Evolutionary conservation across 306 rosid species (phyloP).

Genomic region (Pterocarpus macrocarpus): DNA sequence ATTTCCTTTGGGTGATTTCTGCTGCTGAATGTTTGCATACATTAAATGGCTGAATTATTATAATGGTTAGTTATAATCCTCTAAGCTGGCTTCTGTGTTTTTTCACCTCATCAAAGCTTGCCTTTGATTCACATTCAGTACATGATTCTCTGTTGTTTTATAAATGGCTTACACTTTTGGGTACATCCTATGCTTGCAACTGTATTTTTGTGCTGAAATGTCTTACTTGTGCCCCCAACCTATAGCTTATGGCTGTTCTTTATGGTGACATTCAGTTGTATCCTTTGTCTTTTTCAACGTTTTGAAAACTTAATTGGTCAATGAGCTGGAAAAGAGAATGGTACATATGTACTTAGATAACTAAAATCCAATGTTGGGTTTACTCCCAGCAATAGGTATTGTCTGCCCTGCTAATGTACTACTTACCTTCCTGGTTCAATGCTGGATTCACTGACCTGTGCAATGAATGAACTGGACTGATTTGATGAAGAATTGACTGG

Average conservation of each 20-base stretch:
- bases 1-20: neutral
- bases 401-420: too few relatives aligned
- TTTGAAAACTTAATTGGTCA: neutral
- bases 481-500: too few relatives aligned
- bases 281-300: neutral
- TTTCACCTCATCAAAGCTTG: too few relatives aligned
- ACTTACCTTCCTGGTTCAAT: too few relatives aligned
- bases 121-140: too few relatives aligned
- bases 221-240: neutral
- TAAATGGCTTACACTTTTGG: neutral
- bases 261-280: neutral
- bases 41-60: conserved; percentile 18
- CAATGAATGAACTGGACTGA: too few relatives aligned
- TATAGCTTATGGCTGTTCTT: neutral
- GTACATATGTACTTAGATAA: too few relatives aligned
- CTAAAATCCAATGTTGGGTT: too few relatives aligned
- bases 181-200: neutral
- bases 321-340: neutral
- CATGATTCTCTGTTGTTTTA: too few relatives aligned
- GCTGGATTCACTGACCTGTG: too few relatives aligned
- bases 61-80: neutral
- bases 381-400: too few relatives aligned
- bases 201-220: neutral
- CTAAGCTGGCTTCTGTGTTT: too few relatives aligned
- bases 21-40: neutral